These are phyloP conservation scores for Amanita polypyramis DNA, from an alignment of 768 basidiomycete species.

Conservation along the genomic window DNA sequence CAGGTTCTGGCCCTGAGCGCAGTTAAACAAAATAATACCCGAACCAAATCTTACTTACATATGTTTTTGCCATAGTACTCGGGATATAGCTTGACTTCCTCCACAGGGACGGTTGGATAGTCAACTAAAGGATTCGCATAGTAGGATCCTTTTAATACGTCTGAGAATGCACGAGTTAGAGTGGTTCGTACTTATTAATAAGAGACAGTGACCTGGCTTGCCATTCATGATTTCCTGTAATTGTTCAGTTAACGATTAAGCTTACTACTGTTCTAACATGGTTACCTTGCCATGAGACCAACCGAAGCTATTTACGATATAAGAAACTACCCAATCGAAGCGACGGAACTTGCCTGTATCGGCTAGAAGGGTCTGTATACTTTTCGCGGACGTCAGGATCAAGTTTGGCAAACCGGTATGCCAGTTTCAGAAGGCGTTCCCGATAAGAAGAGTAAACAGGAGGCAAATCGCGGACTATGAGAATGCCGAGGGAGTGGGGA, in stretches of 20 bases:
- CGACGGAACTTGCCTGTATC: slow-evolving; percentile 53
- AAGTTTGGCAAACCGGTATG: slow-evolving; percentile 67
- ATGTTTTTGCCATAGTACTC: slow-evolving; percentile 88
- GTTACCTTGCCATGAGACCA: slow-evolving; percentile 92
- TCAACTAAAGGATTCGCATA: slow-evolving; percentile 85
- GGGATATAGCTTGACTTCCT: slow-evolving; percentile 46
- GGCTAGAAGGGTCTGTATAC: slow-evolving; percentile 61
- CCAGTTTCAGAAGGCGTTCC: slow-evolving; percentile 61
- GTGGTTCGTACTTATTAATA: background rate
- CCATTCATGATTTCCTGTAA: slow-evolving; percentile 92
- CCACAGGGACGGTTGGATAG: slow-evolving; percentile 44
- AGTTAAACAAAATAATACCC: background rate
- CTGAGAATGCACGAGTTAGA: slow-evolving; percentile 21
- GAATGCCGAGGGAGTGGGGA: slow-evolving; percentile 66
- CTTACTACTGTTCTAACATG: background rate
- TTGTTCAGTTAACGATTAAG: slow-evolving; percentile 1
- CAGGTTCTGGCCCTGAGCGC: slow-evolving; percentile 49
- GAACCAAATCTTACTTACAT: slow-evolving; percentile 36
- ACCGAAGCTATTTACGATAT: slow-evolving; percentile 56
- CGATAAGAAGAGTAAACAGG: slow-evolving; percentile 48
- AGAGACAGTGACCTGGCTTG: slow-evolving; percentile 44
- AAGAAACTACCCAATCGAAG: background rate
- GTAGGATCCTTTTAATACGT: slow-evolving; percentile 85
- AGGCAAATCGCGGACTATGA: slow-evolving; percentile 78
- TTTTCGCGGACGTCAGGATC: slow-evolving; percentile 58